Percentiles rank a stretch among this genome's conserved stretches.
phyloP scores from a whole-genome alignment of 805 yeast genomes.

The Millerozyma acaciae region DNA sequence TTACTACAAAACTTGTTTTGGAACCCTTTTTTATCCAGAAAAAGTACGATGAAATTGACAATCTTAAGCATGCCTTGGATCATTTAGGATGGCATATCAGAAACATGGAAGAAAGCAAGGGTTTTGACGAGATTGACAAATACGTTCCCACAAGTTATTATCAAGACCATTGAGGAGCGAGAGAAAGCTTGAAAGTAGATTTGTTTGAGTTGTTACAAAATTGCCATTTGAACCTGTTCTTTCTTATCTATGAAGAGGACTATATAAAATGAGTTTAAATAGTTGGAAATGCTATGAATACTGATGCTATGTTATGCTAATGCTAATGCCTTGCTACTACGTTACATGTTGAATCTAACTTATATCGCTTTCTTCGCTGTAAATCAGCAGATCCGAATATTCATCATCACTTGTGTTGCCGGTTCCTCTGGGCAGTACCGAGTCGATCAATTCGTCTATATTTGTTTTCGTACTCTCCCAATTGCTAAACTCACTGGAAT shows the following conservation, averaged over 20 bases:
- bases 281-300: too few relatives aligned
- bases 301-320: too few relatives aligned
- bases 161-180: slow-evolving; percentile 15
- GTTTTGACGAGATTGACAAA: slow-evolving; percentile 23
- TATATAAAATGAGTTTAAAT: too few relatives aligned
- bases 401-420: too few relatives aligned
- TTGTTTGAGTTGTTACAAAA: not conserved
- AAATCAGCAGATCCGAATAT: slow-evolving; percentile 16
- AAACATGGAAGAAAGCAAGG: slow-evolving; percentile 25
- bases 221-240: not conserved
- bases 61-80: slow-evolving; percentile 28
- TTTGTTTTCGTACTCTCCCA: slow-evolving; percentile 37
- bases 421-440: too few relatives aligned
- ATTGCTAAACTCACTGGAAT: slow-evolving; percentile 25
- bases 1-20: slow-evolving; percentile 23
- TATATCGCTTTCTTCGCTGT: slow-evolving; percentile 1
- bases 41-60: slow-evolving; percentile 26
- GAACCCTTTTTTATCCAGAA: slow-evolving; percentile 22
- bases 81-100: slow-evolving; percentile 34
- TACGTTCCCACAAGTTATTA: slow-evolving; percentile 25
- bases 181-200: not conserved
- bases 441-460: slow-evolving; percentile 14
- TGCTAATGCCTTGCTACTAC: too few relatives aligned
- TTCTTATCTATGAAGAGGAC: too few relatives aligned
- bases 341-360: too few relatives aligned